Evolutionary conservation across 2,329 filamentous ascomycete species (phyloP).

Genomic region (Neospermospora avenae): DNA sequence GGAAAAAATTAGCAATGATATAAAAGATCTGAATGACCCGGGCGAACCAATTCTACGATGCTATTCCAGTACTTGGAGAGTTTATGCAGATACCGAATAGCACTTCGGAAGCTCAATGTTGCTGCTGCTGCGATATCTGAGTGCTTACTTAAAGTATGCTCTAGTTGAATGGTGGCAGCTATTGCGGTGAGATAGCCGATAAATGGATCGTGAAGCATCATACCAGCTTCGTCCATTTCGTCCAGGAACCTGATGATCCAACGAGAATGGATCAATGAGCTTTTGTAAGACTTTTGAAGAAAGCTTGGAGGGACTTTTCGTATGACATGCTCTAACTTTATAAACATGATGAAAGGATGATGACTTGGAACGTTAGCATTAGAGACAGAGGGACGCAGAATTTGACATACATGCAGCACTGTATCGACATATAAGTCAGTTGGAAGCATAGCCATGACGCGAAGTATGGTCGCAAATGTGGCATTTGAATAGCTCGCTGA

Average conservation of each 20-base stretch:
- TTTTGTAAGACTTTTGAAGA: slow-evolving; percentile 24
- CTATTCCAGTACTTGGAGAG: slow-evolving; percentile 21
- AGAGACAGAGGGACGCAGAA: no score
- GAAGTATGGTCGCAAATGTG: slow-evolving; percentile 18
- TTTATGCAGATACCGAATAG: slow-evolving; percentile 19
- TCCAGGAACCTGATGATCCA: slow-evolving; percentile 23
- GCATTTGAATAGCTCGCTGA: slow-evolving; percentile 19
- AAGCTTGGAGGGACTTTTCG: slow-evolving; percentile 23
- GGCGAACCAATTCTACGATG: slow-evolving; percentile 16
- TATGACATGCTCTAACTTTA: slow-evolving; percentile 22
- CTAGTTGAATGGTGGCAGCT: slow-evolving; percentile 21
- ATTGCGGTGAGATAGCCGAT: slow-evolving; percentile 22
- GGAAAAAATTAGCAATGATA: neutral
- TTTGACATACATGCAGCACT: slow-evolving; percentile 20
- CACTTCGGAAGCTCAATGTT: slow-evolving; percentile 16
- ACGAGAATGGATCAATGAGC: slow-evolving; percentile 21
- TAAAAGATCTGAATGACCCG: neutral
- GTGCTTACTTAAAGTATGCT: slow-evolving; percentile 23
- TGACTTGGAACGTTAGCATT: slow-evolving; percentile 9
- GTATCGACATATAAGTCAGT: slow-evolving; percentile 24
- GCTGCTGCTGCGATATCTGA: slow-evolving; percentile 20
- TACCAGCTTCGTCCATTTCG: slow-evolving; percentile 24
- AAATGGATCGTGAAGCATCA: slow-evolving; percentile 25
- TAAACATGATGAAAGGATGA: slow-evolving; percentile 26
- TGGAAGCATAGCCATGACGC: slow-evolving; percentile 24